A percentile compares a stretch with the other conserved stretches of the same genome.
phyloP scores from a whole-genome alignment of 2,329 filamentous ascomycete genomes.

The Trichoderma gracile region DNA sequence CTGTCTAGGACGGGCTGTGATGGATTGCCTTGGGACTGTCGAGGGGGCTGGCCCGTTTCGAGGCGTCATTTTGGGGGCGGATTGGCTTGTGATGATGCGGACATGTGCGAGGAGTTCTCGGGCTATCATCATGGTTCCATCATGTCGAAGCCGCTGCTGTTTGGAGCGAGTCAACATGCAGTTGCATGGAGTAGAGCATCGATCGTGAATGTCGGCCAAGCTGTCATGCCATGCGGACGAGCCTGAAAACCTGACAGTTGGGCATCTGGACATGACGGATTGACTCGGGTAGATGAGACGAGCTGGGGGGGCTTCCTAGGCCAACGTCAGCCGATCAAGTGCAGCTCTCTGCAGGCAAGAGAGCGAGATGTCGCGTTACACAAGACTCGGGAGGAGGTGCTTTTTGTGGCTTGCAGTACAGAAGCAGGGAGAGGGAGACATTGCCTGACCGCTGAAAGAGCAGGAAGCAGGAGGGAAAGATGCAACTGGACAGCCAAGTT shows the following conservation, averaged over 20 bases:
- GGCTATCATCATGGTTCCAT: not conserved
- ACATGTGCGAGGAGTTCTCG: not conserved
- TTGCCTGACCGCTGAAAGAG: not conserved
- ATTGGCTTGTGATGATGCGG: slow-evolving; percentile 1
- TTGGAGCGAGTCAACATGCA: not conserved
- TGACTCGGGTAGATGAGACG: not conserved
- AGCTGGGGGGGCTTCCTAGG: not conserved
- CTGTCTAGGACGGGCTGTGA: not conserved
- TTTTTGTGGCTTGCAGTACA: slow-evolving; percentile 13
- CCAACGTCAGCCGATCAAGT: not conserved
- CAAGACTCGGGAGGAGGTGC: not conserved
- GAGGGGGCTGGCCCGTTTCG: not conserved
- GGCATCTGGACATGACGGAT: slow-evolving; percentile 8
- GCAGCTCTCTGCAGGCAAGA: not conserved
- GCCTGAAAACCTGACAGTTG: slow-evolving; percentile 7
- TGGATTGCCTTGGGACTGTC: not conserved
- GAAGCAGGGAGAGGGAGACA: slow-evolving; percentile 8
- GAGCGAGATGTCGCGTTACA: slow-evolving; percentile 2
- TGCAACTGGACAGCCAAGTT: not conserved
- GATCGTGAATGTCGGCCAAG: not conserved
- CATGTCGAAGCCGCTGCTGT: not conserved
- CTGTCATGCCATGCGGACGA: slow-evolving; percentile 5
- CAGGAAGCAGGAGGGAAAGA: not conserved
- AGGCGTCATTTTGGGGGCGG: not conserved
- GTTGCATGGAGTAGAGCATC: not conserved